A percentile compares a stretch with the other conserved stretches of the same genome.
These are phyloP conservation scores for Akanthomyces dipterigenus DNA, from an alignment of 2,329 filamentous ascomycete genomes.

Conservation along the genomic window DNA sequence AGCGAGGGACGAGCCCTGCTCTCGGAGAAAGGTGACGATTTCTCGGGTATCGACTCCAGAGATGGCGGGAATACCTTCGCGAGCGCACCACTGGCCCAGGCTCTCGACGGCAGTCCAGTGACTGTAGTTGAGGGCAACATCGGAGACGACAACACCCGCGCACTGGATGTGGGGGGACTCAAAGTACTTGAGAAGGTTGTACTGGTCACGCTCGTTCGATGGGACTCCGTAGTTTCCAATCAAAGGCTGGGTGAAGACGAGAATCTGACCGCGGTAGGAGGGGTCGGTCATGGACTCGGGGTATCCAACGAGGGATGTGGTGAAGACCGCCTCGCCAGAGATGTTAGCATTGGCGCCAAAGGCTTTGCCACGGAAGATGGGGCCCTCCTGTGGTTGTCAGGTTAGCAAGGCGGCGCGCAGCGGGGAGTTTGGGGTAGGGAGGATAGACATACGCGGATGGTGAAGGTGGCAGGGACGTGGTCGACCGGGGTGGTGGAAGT, in stretches of 20 bases:
- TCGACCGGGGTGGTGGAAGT: constrained; percentile 59
- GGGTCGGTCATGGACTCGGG: constrained; percentile 90
- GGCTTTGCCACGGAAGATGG: constrained; percentile 91
- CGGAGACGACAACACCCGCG: constrained; percentile 89
- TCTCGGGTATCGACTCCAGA: constrained; percentile 94
- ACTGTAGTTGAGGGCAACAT: constrained; percentile 89
- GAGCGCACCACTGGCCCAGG: constrained; percentile 86
- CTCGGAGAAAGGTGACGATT: constrained; percentile 91
- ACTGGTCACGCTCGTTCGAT: constrained; percentile 74
- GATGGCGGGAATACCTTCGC: constrained; percentile 92
- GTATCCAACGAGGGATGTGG: constrained; percentile 94
- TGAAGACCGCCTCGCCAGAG: constrained; percentile 97
- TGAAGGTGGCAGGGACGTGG: constrained; percentile 67
- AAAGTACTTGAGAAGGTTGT: constrained; percentile 92
- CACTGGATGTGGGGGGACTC: constrained; percentile 98
- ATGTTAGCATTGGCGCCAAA: constrained; percentile 96
- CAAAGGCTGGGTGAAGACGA: constrained; percentile 95
- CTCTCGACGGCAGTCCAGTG: constrained; percentile 99
- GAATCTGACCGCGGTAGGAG: constrained; percentile 87
- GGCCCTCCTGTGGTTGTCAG: constrained; percentile 61
- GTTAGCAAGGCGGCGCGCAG: constrained; percentile 14
- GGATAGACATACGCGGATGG: constrained; percentile 64
- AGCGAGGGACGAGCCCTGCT: constrained; percentile 93
- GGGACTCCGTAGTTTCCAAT: constrained; percentile 99
- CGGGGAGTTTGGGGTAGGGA: background rate